Base-by-base conservation (phyloP, 176 grass and related monocot genomes). In the Metroxylon sagu region DNA sequence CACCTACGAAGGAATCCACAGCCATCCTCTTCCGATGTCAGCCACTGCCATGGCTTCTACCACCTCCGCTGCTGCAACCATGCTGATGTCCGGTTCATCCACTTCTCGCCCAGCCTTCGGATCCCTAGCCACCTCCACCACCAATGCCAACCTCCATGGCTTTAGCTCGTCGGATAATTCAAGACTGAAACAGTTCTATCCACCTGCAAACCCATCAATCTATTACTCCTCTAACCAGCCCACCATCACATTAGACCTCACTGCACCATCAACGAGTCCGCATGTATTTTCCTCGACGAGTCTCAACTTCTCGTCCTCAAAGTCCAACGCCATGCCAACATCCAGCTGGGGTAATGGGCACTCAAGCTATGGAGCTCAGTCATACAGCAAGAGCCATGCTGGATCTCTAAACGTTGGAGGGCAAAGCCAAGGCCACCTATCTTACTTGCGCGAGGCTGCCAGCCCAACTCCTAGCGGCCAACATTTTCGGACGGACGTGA, bases 1-100 rank as follows among this genome's bases (percentile, higher is more conserved):
- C 55, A 98, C 84, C 14, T 98, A 98, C 71, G 94, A 98, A 81
- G 88, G 94, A 14, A 50, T 50, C 25, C 94, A 98, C 85, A 98
- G 70, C 82, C 94, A 98, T 73, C 79, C 68, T 3, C 78, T 98
- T 19, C 79, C 94, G 25, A 55, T 74, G 3, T 29, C 82, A 4
- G 94, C 94, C 1, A 74, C 73, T 0, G 85, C 88, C 18, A 84
- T 98, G 88, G 94, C 88, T 7, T 93, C 88, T 19, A 79, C 88
- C 4, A 98, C 79, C 17, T 66, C 73, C 2, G 88, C 94, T 16
- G 94, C 94, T 0, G 94, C 71, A 1, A 72, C 84, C 62, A 98
- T 93, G 94, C 94, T 98, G 31, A 74, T 69, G 3, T 57, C 84
- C 1, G 94, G 94, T 6, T 69, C 83, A 4, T 86, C 91, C 16